A percentile compares a stretch with the other conserved stretches of the same genome.
Conservation (phyloP, 2,329 filamentous ascomycete species). For the Monosporascus ibericus region DNA sequence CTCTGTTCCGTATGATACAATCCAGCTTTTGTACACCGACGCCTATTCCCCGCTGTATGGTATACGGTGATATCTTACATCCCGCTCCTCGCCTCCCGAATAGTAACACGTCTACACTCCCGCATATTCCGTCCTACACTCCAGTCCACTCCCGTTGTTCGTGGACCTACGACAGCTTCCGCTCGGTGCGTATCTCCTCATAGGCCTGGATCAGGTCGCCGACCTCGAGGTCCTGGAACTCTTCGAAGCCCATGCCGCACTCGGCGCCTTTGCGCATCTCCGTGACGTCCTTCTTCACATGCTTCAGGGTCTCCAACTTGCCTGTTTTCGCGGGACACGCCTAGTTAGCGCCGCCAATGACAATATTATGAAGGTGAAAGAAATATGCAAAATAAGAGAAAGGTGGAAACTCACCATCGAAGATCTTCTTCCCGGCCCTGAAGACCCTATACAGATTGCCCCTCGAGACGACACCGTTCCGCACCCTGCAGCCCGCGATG, state of each 20-base stretch:
- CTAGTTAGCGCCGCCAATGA: no score
- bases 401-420: conserved; percentile 62
- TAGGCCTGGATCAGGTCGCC: conserved; percentile 88
- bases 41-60: no score
- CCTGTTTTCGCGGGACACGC: conserved; percentile 42
- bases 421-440: conserved; percentile 64
- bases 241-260: conserved; percentile 81
- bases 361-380: conserved; percentile 2
- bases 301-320: conserved; percentile 73
- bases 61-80: no score
- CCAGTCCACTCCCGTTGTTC: no score
- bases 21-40: no score
- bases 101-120: no score
- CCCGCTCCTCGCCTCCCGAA: no score
- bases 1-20: no score
- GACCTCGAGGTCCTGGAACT: conserved; percentile 69
- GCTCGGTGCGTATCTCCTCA: conserved; percentile 70
- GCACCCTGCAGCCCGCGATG: conserved; percentile 82
- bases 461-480: conserved; percentile 68
- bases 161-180: conserved; percentile 38
- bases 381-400: neutral
- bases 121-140: no score
- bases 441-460: conserved; percentile 64
- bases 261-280: conserved; percentile 92
- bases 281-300: conserved; percentile 82